These are phyloP conservation scores for Berberis vulgaris DNA, from an alignment of 164 flowering plant genomes.

Conservation along the genomic window DNA sequence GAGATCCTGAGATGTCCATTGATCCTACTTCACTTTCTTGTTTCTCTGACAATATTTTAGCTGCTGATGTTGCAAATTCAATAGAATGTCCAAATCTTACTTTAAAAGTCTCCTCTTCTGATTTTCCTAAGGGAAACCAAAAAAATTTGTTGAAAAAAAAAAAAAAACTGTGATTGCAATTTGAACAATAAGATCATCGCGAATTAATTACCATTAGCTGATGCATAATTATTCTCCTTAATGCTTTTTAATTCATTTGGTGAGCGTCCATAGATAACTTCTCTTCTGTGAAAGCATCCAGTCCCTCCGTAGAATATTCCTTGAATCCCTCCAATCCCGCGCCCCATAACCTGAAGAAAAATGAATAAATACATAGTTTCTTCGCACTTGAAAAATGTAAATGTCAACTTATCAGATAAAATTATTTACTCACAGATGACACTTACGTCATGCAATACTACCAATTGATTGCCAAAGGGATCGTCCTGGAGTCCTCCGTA, in stretches of 20 bases:
- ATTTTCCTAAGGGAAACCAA: conserved; percentile 13
- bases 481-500: conserved; percentile 38
- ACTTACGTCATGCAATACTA: conserved; percentile 18
- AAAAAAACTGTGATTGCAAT: not conserved
- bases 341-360: conserved; percentile 6
- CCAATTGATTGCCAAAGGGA: conserved; percentile 39
- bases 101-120: not conserved
- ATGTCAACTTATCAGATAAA: too few relatives aligned
- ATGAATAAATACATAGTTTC: not conserved
- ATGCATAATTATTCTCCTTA: not conserved
- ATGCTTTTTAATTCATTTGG: conserved; percentile 13
- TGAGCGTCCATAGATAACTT: conserved; percentile 42
- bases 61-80: conserved; percentile 22
- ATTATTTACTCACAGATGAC: not conserved
- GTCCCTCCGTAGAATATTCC: conserved; percentile 45
- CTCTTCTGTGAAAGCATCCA: conserved; percentile 46
- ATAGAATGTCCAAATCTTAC: conserved; percentile 27
- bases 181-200: not conserved
- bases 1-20: conserved; percentile 8
- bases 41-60: conserved; percentile 8
- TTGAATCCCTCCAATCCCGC: conserved; percentile 41
- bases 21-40: not conserved
- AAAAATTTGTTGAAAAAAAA: not conserved
- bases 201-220: not conserved
- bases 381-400: not conserved